A percentile compares a stretch with the other conserved stretches of the same genome.
These are phyloP conservation scores for Millerozyma miso DNA, from an alignment of 805 yeast species.

Conservation along the genomic window DNA sequence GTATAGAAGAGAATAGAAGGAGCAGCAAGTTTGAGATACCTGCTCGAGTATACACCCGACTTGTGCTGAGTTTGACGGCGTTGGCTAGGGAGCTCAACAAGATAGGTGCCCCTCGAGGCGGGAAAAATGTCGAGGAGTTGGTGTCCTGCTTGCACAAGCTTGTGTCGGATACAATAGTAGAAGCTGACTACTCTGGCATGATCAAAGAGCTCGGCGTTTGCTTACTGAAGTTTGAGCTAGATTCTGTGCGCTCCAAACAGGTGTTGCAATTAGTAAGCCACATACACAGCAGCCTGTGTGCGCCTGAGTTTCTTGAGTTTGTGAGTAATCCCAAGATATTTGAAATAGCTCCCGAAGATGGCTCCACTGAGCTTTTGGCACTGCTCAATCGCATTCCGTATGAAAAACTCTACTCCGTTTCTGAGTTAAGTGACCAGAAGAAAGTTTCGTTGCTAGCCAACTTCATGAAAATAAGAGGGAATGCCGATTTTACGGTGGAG, in stretches of 20 bases:
- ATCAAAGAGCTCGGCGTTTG: background rate
- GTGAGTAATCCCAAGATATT: background rate
- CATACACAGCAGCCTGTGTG: background rate
- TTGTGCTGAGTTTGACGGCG: background rate
- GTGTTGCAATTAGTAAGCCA: background rate
- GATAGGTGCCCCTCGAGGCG: background rate
- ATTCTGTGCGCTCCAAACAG: background rate
- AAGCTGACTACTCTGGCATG: background rate
- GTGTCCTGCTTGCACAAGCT: background rate
- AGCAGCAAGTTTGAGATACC: background rate
- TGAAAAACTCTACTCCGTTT: background rate
- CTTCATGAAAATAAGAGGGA: constrained; percentile 14
- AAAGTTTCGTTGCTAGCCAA: constrained; percentile 14
- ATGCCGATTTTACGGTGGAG: constrained; percentile 7
- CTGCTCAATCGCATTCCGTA: background rate
- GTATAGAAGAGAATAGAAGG: background rate
- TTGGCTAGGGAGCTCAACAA: background rate
- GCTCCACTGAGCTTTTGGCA: background rate
- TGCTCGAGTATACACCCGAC: background rate
- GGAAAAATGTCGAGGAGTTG: background rate
- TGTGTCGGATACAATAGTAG: background rate
- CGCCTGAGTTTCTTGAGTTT: background rate
- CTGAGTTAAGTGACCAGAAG: background rate
- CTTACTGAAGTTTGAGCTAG: background rate
- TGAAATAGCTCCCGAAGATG: background rate